These are phyloP conservation scores for Podospora pseudocomata DNA, from an alignment of 495 filamentous ascomycete species.

Conservation along the genomic window DNA sequence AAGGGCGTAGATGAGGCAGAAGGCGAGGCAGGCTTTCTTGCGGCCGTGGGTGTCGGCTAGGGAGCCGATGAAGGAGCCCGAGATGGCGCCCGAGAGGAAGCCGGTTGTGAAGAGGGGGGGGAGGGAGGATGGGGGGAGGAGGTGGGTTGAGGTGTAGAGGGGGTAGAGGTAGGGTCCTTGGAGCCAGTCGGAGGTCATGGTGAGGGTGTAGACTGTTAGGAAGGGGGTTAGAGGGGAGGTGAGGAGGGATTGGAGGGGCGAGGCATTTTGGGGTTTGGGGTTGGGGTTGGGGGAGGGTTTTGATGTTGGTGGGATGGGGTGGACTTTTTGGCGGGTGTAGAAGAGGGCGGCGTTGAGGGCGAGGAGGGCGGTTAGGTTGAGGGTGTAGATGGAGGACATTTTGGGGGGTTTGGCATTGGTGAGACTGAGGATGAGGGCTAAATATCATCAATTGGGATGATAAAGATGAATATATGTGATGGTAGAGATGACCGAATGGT, in stretches of 20 bases:
- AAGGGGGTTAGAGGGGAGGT: slow-evolving; percentile 25
- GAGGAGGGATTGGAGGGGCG: neutral
- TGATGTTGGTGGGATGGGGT: neutral
- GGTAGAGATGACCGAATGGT: neutral
- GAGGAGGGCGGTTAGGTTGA: slow-evolving; percentile 27
- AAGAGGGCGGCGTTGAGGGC: slow-evolving; percentile 28
- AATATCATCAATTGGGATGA: neutral
- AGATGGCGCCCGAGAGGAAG: slow-evolving; percentile 48
- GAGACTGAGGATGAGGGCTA: neutral
- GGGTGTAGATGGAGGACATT: slow-evolving; percentile 29
- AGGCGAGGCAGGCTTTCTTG: slow-evolving; percentile 44
- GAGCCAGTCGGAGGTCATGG: slow-evolving; percentile 54
- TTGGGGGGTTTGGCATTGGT: neutral
- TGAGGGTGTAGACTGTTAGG: slow-evolving; percentile 46
- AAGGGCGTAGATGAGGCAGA: slow-evolving; percentile 47
- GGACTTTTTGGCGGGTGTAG: neutral
- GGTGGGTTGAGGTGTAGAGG: slow-evolving; percentile 51
- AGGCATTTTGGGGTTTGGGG: neutral
- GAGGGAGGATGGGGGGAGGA: slow-evolving; percentile 42
- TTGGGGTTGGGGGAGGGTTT: no score
- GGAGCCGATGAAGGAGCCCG: slow-evolving; percentile 46
- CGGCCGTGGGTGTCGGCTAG: slow-evolving; percentile 52
- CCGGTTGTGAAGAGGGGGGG: slow-evolving; percentile 50
- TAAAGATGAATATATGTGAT: neutral
- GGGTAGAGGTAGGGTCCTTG: slow-evolving; percentile 56